Evolutionary conservation across 73 alveolate genomes (phyloP), one percentile per base, ranked within the genome.

Genomic region (Symbiodinium natans): DNA sequence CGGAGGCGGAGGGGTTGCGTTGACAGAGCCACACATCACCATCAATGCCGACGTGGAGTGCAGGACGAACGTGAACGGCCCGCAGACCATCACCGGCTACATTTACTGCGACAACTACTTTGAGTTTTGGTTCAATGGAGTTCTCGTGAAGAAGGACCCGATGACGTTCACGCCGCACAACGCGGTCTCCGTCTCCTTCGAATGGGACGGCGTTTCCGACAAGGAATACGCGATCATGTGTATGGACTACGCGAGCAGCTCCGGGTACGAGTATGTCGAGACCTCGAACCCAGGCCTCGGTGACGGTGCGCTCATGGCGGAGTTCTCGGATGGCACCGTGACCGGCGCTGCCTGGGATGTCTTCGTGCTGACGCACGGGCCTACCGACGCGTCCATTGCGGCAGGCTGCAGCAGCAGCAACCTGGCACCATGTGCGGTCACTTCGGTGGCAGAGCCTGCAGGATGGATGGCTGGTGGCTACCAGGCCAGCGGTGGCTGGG

Each of bases 321-420:
- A 63, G 80, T 63, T 63, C 23, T 63, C 80, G 80, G 80, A 63
- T 63, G 80, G 80, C 80, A 63, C 80, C 9, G 80, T 63, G 80
- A 63, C 80, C 23, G 80, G 80, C 80, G 80, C 80, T 63, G 80
- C 80, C 38, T 63, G 80, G 80, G 36, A 63, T 63, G 80, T 63
- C 80, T 63, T 63, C 80, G 80, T 63, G 80, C 80, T 63, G 80
- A 63, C 80, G 38, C 31, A 25, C 38, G 80, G 80, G 80, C 80
- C 80, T 63, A 63, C 80, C 80, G 80, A 63, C 80, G 80, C 80
- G 38, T 63, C 80, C 80, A 63, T 63, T 63, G 80, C 80, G 80
- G 80, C 80, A 63, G 80, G 80, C 10, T 63, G 80, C 80, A 63
- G 80, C 80, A 63, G 80, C 80, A 63, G 80, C 80, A 63, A 63